A percentile compares a stretch with the other conserved stretches of the same genome.
phyloP scores from a whole-genome alignment of 805 yeast genomes.

The Spathaspora hagerdaliae region DNA sequence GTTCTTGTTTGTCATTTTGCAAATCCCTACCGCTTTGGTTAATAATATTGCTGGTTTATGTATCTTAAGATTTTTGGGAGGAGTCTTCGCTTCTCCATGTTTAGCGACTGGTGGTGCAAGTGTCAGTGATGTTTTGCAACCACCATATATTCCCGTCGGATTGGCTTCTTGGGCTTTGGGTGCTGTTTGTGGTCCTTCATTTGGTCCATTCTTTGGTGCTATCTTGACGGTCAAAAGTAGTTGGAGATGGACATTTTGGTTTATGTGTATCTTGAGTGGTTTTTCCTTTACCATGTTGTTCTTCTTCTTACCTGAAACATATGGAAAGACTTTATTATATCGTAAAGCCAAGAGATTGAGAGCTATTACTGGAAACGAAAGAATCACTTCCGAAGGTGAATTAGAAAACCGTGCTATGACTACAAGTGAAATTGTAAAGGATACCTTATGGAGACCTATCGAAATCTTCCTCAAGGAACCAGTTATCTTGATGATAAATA shows the following conservation, averaged over 20 bases:
- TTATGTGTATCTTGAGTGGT: constrained; percentile 28
- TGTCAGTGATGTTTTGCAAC: constrained; percentile 44
- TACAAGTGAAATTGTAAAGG: constrained; percentile 13
- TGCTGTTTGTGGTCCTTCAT: constrained; percentile 50
- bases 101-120: constrained; percentile 59
- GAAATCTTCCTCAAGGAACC: constrained; percentile 52
- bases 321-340: constrained; percentile 38
- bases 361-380: constrained; percentile 45
- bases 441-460: constrained; percentile 47
- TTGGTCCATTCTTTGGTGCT: constrained; percentile 58
- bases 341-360: constrained; percentile 48
- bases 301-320: constrained; percentile 49
- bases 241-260: constrained; percentile 52
- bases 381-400: constrained; percentile 40
- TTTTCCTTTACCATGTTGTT: constrained; percentile 17
- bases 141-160: constrained; percentile 42
- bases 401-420: constrained; percentile 21
- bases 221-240: constrained; percentile 39
- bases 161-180: constrained; percentile 52
- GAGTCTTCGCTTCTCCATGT: constrained; percentile 54
- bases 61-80: constrained; percentile 49
- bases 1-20: constrained; percentile 46
- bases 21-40: constrained; percentile 53
- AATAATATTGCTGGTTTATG: constrained; percentile 48
- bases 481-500: constrained; percentile 48